Evolutionary conservation across 306 rosid genomes (phyloP).

Genomic region (Sophora flavescens): DNA sequence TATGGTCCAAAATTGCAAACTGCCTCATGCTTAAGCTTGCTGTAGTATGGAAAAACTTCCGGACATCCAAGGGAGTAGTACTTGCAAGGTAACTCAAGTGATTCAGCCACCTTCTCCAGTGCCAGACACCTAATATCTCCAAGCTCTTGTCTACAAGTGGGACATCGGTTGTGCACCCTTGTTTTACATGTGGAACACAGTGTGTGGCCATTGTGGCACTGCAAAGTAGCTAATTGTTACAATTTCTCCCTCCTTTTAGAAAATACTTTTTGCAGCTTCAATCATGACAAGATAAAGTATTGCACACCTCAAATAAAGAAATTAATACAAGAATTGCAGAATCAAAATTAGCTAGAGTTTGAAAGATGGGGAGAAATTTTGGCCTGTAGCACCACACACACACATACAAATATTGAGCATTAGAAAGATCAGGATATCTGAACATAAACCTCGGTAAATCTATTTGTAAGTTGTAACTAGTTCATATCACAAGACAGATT

Average conservation of each 20-base stretch:
- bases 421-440: background rate
- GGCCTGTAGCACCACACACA: slow-evolving; percentile 6
- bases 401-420: background rate
- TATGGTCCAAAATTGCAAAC: slow-evolving; percentile 95
- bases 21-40: slow-evolving; percentile 96
- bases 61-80: slow-evolving; percentile 92
- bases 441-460: slow-evolving; percentile 5
- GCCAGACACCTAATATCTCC: slow-evolving; percentile 99
- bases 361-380: background rate
- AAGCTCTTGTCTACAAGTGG: slow-evolving; percentile 99
- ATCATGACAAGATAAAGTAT: slow-evolving; percentile 33
- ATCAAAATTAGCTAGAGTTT: background rate
- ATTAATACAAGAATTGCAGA: slow-evolving; percentile 9
- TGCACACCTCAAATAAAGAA: slow-evolving; percentile 17
- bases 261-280: slow-evolving; percentile 35
- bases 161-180: slow-evolving; percentile 98
- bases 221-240: slow-evolving; percentile 53
- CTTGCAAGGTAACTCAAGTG: slow-evolving; percentile 97
- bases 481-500: slow-evolving; percentile 8
- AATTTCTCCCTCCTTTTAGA: background rate
- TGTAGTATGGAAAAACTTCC: slow-evolving; percentile 95
- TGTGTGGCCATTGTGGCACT: slow-evolving; percentile 99
- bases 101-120: slow-evolving; percentile 98
- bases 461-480: background rate
- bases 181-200: slow-evolving; percentile 97